Conservation (phyloP, 1,284 basidiomycete species). For the Jaminaea rosea region DNA sequence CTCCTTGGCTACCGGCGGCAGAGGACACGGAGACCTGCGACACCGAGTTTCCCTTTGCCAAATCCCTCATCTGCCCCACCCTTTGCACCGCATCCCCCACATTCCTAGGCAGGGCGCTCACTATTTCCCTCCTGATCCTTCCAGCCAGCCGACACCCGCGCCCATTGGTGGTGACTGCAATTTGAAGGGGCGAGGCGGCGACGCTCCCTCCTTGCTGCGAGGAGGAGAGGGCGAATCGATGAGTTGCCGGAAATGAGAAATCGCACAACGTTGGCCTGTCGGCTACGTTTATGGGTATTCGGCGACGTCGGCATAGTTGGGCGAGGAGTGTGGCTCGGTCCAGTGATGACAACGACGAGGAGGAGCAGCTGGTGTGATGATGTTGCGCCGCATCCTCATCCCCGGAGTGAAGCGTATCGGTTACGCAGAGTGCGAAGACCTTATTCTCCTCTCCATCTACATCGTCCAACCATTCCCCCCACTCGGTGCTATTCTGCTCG, state of each 20-base stretch:
- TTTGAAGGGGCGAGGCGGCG: constrained; percentile 58
- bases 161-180: constrained; percentile 85
- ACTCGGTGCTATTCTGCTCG: not conserved
- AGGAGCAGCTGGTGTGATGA: not conserved
- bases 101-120: constrained; percentile 63
- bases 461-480: not conserved
- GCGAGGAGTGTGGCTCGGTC: constrained; percentile 22
- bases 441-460: not conserved
- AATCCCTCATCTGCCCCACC: constrained; percentile 61
- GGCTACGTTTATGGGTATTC: constrained; percentile 73
- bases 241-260: constrained; percentile 76
- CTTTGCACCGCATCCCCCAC: constrained; percentile 70
- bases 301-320: constrained; percentile 35
- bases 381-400: constrained; percentile 7
- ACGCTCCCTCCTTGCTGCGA: not conserved
- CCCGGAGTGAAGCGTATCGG: constrained; percentile 35
- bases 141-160: constrained; percentile 78
- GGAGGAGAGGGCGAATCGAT: constrained; percentile 59
- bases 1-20: too few relatives aligned
- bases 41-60: constrained; percentile 63
- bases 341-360: constrained; percentile 9
- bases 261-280: constrained; percentile 81
- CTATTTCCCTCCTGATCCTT: constrained; percentile 71
- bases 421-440: constrained; percentile 42
- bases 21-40: too few relatives aligned